Evolutionary conservation across 306 rosid genomes (phyloP).

Genomic region (Aeschynomene evenia): DNA sequence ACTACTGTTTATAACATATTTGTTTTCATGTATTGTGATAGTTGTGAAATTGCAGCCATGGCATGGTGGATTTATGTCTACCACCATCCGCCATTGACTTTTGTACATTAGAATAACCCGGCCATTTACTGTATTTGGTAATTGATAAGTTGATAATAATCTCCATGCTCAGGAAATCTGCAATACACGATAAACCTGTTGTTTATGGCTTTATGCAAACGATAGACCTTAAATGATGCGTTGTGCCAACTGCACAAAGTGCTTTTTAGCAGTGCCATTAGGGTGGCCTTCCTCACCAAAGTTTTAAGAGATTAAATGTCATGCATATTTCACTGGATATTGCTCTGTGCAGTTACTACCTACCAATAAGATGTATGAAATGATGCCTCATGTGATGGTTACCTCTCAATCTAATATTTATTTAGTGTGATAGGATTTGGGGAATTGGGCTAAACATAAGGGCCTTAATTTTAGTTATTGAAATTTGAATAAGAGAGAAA

Average conservation of each 20-base stretch:
- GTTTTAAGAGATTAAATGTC: neutral
- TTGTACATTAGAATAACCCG: neutral
- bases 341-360: neutral
- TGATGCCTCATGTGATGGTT: neutral
- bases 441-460: too few relatives aligned
- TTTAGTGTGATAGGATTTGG: too few relatives aligned
- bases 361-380: neutral
- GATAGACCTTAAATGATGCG: slow-evolving; percentile 8
- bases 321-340: slow-evolving; percentile 11
- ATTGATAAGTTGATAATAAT: slow-evolving; percentile 3
- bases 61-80: too few relatives aligned
- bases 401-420: neutral
- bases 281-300: slow-evolving; percentile 6
- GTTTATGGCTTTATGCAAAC: slow-evolving; percentile 3
- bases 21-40: too few relatives aligned
- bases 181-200: slow-evolving; percentile 8
- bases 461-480: too few relatives aligned
- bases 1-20: neutral
- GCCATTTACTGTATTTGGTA: neutral
- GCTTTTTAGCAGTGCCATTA: neutral
- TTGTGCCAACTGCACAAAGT: neutral
- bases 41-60: too few relatives aligned
- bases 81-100: too few relatives aligned
- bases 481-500: too few relatives aligned
- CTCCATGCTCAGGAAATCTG: neutral